Evolutionary conservation across 495 filamentous ascomycete genomes (phyloP).

Genomic region (Talaromyces nanjingensis): DNA sequence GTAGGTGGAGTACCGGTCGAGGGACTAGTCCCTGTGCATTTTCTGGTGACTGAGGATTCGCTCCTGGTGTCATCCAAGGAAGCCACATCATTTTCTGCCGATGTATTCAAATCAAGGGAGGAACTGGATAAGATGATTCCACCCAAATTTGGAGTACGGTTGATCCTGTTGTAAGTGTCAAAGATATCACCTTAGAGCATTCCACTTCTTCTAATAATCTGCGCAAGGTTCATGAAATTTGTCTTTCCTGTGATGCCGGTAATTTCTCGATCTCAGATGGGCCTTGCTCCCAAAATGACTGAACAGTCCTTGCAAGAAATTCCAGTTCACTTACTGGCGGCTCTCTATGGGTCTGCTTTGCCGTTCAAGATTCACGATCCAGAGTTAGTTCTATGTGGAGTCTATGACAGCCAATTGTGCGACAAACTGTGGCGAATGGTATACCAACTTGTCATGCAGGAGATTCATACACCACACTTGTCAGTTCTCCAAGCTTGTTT

Average conservation of each 20-base stretch:
- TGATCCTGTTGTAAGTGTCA: slow-evolving; percentile 21
- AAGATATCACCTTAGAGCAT: not conserved
- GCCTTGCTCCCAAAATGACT: slow-evolving; percentile 9
- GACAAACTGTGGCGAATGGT: slow-evolving; percentile 26
- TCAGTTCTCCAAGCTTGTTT: slow-evolving; percentile 28
- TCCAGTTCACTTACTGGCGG: slow-evolving; percentile 26
- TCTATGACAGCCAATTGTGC: slow-evolving; percentile 22
- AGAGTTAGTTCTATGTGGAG: slow-evolving; percentile 9
- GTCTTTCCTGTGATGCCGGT: slow-evolving; percentile 26
- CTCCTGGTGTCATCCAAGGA: slow-evolving; percentile 17
- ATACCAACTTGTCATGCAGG: slow-evolving; percentile 25
- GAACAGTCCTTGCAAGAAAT: slow-evolving; percentile 14
- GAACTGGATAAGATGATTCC: slow-evolving; percentile 22
- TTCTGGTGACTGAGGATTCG: slow-evolving; percentile 25
- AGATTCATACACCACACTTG: slow-evolving; percentile 29
- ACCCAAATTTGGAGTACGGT: slow-evolving; percentile 20
- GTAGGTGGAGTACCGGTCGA: slow-evolving; percentile 29
- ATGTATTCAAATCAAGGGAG: slow-evolving; percentile 11
- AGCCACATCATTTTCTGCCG: slow-evolving; percentile 9
- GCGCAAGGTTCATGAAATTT: slow-evolving; percentile 25
- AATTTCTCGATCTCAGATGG: slow-evolving; percentile 24
- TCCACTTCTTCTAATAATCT: not conserved
- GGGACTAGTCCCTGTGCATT: slow-evolving; percentile 29
- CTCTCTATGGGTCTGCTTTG: slow-evolving; percentile 29
- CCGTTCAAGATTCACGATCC: slow-evolving; percentile 17